Base-by-base conservation (phyloP, 441 rosid species). In the Jatropha multifida region DNA sequence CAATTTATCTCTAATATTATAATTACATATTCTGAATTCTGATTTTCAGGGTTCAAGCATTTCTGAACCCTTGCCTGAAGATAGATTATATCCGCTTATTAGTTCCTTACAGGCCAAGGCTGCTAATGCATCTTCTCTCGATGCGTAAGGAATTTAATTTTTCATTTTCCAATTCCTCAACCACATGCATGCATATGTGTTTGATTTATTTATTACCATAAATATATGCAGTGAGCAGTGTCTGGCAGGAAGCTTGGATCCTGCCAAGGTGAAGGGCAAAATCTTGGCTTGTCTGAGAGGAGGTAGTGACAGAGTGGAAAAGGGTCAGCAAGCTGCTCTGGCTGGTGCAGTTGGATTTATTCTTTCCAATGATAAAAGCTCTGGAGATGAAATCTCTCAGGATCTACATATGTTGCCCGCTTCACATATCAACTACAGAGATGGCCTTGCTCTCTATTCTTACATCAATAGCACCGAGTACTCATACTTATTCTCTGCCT, bases 281-380 rank as follows among this genome's bases (percentile, higher is more conserved):
- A 86, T 90, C 32, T 18, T 86, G 77, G 89, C 68, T 3, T 89
- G 93, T 42, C 74, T 86, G 3, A 79, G 88, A 52, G 92, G 92
- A 0, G 79, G n/a, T 0, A 74, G 32, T 2, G 85, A 69, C 0
- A 82, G 92, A 76, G 74, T 86, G 1, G 87, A 82, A 3, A 89
- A 85, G 78, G 88, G 93, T 2, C 32, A 40, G 18, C 74, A 77
- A 37, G 91, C 86, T 17, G 73, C 78, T 37, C 4, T n/a, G 59
- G 93, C 88, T 0, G 90, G 96, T 14, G 96, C 88, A 0, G 92
- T 44, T 7, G 96, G 90, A 69, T 85, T 90, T 89, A 86, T 90
- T 65, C 85, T 91, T 27, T 85, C 83, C 81, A 90, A 88, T 62
- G 87, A 85, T 54, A 42, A 70, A 51, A 3, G 40, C 18, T 41